phyloP scores from a whole-genome alignment of 2,329 filamentous ascomycete species.

The Beauveria varroae region DNA sequence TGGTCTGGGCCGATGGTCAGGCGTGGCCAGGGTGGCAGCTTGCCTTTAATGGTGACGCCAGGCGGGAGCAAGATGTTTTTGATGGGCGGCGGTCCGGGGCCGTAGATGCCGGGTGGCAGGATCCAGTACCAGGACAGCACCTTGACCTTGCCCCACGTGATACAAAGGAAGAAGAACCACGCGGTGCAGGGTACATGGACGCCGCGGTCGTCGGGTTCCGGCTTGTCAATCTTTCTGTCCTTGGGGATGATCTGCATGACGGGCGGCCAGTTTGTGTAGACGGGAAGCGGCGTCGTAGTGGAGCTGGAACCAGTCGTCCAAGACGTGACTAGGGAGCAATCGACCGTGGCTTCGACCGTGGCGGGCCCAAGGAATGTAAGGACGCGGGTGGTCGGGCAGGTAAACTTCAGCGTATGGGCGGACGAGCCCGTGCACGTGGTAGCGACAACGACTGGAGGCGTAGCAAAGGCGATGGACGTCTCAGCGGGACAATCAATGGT shows the following conservation, averaged over 20 bases:
- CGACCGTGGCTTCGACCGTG: constrained; percentile 10
- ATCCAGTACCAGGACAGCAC: constrained; percentile 10
- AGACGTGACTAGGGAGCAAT: constrained; percentile 2
- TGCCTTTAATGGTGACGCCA: constrained; percentile 11
- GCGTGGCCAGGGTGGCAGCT: constrained; percentile 15
- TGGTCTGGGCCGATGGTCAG: constrained; percentile 14
- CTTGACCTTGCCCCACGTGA: background rate
- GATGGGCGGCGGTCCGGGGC: constrained; percentile 12
- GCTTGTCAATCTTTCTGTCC: constrained; percentile 8
- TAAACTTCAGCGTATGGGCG: constrained; percentile 9
- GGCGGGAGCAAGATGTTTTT: constrained; percentile 10
- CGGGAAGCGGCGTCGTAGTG: constrained; percentile 11
- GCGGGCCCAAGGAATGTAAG: constrained; percentile 14
- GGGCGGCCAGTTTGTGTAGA: constrained; percentile 1
- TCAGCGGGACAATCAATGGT: constrained; percentile 11
- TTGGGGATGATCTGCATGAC: background rate
- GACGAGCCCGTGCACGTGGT: background rate
- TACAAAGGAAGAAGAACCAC: constrained; percentile 18
- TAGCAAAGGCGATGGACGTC: constrained; percentile 11
- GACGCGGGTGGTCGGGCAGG: constrained; percentile 11
- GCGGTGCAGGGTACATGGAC: constrained; percentile 13
- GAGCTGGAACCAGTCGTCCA: constrained; percentile 10
- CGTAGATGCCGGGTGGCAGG: constrained; percentile 15
- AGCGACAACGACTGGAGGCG: constrained; percentile 4
- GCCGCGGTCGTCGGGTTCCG: constrained; percentile 12